Evolutionary conservation across 73 alveolate genomes (phyloP), one percentile per base, ranked within the genome.

Genomic region (Paramecium biaurelia): DNA sequence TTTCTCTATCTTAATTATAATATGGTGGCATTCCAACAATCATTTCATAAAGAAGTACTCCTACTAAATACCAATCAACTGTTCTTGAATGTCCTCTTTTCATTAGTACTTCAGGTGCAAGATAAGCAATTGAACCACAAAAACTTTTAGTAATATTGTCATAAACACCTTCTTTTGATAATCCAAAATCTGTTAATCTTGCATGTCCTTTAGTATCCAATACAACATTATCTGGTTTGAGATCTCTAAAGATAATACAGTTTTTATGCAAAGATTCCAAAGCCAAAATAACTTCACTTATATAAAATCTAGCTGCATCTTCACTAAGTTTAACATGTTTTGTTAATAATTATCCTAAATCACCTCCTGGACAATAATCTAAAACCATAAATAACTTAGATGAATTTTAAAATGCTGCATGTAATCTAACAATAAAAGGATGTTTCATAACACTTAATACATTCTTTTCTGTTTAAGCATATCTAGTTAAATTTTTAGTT

Each of bases 201-300:
- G 98, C 99, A 93, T 98, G 99, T 1, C 99, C 99, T 74, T 96
- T 98, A 47, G 85, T 82, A 95, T 97, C 99, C 32, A 98, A 92
- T 7, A 98, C 99, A 1, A 98, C 98, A 92, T 98, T 98, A 87
- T 98, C 99, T 4, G 99, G 99, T 76, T 98, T 98, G 43, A 98
- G 94, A 93, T 98, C 99, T 92, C 99, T 92, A 90, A 94, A 98
- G 41, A 98, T 97, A 14, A 98, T 98, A 85, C 96, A 98, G 76
- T 97, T 92, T 85, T 96, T 95, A 92, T 98, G 99, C 32, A 98
- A 93, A 59, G 95, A 97, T 74, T 98, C 99, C 32, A 98, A 86
- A 1, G 99, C 99, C 63, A 97, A 85, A 23, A 98, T 70, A 2
- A 98, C 95, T 92, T 98, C 99, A 63, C 98, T 92, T n/a, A 96